Evolutionary conservation across 164 flowering plant genomes (phyloP).

Genomic region (Malania oleifera): DNA sequence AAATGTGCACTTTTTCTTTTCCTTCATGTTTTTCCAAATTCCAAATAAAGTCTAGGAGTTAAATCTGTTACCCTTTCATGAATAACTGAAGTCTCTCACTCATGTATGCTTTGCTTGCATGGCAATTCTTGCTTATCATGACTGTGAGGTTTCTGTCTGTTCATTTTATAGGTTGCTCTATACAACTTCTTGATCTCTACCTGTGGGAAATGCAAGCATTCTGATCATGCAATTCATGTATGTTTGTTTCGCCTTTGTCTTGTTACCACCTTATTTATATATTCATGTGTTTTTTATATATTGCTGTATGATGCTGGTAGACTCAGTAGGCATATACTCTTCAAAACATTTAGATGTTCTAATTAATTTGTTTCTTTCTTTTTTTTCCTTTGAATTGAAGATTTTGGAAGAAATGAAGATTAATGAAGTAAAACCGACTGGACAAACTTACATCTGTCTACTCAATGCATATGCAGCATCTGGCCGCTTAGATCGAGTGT

Average conservation of each 20-base stretch:
- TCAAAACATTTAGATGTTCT: background rate
- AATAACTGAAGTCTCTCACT: too few species aligned
- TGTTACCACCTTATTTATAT: background rate
- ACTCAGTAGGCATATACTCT: background rate
- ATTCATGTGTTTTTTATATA: too few species aligned
- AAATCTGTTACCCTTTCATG: too few species aligned
- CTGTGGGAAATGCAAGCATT: slow-evolving; percentile 75
- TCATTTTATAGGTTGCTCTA: slow-evolving; percentile 51
- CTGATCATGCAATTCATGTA: slow-evolving; percentile 69
- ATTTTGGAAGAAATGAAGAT: slow-evolving; percentile 90
- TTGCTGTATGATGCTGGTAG: background rate
- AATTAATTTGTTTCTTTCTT: too few species aligned
- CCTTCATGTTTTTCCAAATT: too few species aligned
- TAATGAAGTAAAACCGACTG: slow-evolving; percentile 80
- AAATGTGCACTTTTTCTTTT: too few species aligned
- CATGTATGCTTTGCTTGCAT: too few species aligned
- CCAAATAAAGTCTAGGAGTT: too few species aligned
- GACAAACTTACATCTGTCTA: slow-evolving; percentile 78
- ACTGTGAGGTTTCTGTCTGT: background rate
- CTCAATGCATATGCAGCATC: slow-evolving; percentile 81
- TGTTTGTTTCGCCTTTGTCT: slow-evolving; percentile 13
- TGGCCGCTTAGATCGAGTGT: slow-evolving; percentile 86
- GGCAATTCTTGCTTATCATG: background rate
- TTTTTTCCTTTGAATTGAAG: slow-evolving; percentile 36
- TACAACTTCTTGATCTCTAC: slow-evolving; percentile 86